Evolutionary conservation across 805 yeast genomes (phyloP).

Genomic region (Metschnikowia amazonensis): DNA sequence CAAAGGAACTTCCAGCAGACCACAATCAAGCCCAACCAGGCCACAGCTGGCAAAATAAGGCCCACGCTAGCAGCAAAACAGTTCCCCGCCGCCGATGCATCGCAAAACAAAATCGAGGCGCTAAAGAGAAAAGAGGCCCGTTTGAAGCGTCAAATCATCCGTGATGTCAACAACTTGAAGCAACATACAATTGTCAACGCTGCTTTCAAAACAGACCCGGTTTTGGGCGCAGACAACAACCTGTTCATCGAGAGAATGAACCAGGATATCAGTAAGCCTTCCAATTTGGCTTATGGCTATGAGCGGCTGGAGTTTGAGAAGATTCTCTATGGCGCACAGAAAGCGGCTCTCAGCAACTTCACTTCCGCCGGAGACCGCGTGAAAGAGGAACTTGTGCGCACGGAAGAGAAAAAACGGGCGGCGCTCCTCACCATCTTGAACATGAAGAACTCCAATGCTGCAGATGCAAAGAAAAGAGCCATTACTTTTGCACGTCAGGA

Average conservation of each 20-base stretch:
- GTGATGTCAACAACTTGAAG: slow-evolving; percentile 39
- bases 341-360: slow-evolving; percentile 45
- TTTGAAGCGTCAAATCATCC: slow-evolving; percentile 37
- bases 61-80: slow-evolving; percentile 36
- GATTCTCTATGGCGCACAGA: slow-evolving; percentile 72
- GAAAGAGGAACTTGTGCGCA: slow-evolving; percentile 25
- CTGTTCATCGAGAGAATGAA: slow-evolving; percentile 66
- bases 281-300: slow-evolving; percentile 58
- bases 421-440: slow-evolving; percentile 68
- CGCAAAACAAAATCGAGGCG: slow-evolving; percentile 30
- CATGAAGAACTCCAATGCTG: slow-evolving; percentile 63
- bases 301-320: slow-evolving; percentile 66
- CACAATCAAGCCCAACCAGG: slow-evolving; percentile 8
- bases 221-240: slow-evolving; percentile 64
- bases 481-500: slow-evolving; percentile 67
- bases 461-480: slow-evolving; percentile 57
- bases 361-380: slow-evolving; percentile 29
- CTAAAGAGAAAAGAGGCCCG: slow-evolving; percentile 38
- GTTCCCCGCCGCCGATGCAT: slow-evolving; percentile 29
- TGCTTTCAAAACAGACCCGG: slow-evolving; percentile 65
- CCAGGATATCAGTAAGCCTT: slow-evolving; percentile 63
- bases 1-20: slow-evolving; percentile 9
- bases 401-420: slow-evolving; percentile 57
- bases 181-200: slow-evolving; percentile 33
- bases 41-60: slow-evolving; percentile 8